These are phyloP conservation scores for Lactarius akahatsu DNA, from an alignment of 768 basidiomycete genomes.

Conservation along the genomic window DNA sequence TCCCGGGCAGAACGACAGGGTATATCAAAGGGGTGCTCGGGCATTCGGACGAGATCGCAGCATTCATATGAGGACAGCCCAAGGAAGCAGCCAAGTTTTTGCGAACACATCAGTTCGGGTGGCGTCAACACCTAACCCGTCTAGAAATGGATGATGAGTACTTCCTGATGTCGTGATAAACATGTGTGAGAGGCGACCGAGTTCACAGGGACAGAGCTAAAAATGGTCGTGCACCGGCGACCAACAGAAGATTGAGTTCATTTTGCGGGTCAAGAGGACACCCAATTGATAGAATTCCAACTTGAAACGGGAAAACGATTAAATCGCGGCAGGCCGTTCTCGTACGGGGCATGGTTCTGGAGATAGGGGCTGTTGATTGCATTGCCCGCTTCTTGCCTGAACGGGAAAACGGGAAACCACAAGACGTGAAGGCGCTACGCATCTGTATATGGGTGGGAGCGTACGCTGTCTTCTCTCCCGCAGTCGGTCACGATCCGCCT, in stretches of 20 bases:
- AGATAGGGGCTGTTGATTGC: slow-evolving; percentile 28
- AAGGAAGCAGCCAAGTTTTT: slow-evolving; percentile 7
- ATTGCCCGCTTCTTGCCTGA: slow-evolving; percentile 23
- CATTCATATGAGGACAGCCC: slow-evolving; percentile 1
- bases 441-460: slow-evolving; percentile 20
- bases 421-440: slow-evolving; percentile 17
- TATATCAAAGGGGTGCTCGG: neutral
- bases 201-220: neutral
- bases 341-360: slow-evolving; percentile 10
- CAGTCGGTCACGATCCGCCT: slow-evolving; percentile 12
- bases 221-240: neutral
- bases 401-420: slow-evolving; percentile 23
- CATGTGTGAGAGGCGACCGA: neutral
- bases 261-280: neutral
- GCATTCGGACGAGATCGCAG: neutral
- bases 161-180: neutral
- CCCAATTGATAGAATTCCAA: neutral
- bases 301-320: neutral
- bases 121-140: slow-evolving; percentile 8
- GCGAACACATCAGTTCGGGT: slow-evolving; percentile 16
- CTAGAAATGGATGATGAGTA: neutral
- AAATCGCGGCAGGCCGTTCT: neutral
- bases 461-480: slow-evolving; percentile 11
- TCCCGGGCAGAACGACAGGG: neutral
- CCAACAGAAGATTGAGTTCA: neutral